Evolutionary conservation across 2,329 filamentous ascomycete species (phyloP).

Genomic region (Orbilia javanica): DNA sequence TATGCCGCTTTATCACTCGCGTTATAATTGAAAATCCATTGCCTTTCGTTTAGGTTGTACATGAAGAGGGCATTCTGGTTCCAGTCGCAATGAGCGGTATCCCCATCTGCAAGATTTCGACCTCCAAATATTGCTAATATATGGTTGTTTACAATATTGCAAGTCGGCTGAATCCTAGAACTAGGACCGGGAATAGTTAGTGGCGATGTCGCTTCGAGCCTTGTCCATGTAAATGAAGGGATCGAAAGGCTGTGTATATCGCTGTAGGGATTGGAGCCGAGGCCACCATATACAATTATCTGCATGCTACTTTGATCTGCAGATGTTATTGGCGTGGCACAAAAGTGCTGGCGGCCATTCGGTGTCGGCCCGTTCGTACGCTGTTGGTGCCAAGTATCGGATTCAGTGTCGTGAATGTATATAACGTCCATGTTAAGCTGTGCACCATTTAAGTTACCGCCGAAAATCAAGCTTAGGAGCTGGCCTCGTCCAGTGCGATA

Average conservation of each 20-base stretch:
- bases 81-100: constrained; percentile 22
- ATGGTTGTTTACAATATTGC: constrained; percentile 29
- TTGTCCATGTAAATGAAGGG: constrained; percentile 35
- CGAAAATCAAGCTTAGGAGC: constrained; percentile 17
- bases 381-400: constrained; percentile 29
- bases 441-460: constrained; percentile 16
- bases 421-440: constrained; percentile 28
- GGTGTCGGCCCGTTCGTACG: constrained; percentile 9
- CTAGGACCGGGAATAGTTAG: constrained; percentile 19
- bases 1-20: constrained; percentile 7
- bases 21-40: constrained; percentile 29
- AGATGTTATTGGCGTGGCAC: constrained; percentile 2
- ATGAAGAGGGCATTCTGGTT: constrained; percentile 41
- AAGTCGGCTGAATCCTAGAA: constrained; percentile 20
- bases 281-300: constrained; percentile 23
- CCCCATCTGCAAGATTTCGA: constrained; percentile 25
- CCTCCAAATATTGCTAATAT: constrained; percentile 31
- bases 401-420: constrained; percentile 34
- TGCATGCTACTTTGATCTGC: constrained; percentile 28
- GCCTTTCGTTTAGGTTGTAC: constrained; percentile 32
- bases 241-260: constrained; percentile 21
- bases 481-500: constrained; percentile 11
- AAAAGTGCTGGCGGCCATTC: constrained; percentile 15
- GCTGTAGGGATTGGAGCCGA: not conserved
- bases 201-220: constrained; percentile 14